These are phyloP conservation scores for Tilletia setariae DNA, from an alignment of 1,284 basidiomycete genomes.

Conservation along the genomic window DNA sequence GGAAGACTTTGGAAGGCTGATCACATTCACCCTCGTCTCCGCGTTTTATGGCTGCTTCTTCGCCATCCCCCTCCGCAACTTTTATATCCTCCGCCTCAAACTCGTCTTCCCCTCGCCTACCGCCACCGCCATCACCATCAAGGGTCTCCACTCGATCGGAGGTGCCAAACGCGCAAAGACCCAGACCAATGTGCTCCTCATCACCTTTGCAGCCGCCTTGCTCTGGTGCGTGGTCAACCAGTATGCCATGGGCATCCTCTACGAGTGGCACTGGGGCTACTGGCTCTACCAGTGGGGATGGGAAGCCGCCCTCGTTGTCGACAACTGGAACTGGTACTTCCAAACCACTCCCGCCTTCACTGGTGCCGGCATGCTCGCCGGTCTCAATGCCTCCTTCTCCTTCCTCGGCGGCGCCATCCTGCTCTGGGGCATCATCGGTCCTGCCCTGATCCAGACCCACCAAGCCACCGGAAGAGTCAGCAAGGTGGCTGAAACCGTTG, in stretches of 20 bases:
- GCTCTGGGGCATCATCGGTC: constrained; percentile 67
- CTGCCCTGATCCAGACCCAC: constrained; percentile 60
- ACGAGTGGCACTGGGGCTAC: constrained; percentile 65
- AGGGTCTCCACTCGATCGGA: constrained; percentile 61
- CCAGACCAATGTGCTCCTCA: constrained; percentile 62
- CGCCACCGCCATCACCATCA: constrained; percentile 68
- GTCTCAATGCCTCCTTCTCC: constrained; percentile 66
- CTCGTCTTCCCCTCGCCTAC: constrained; percentile 69
- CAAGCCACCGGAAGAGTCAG: constrained; percentile 29
- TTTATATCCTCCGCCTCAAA: constrained; percentile 67
- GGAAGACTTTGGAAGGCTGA: constrained; percentile 48
- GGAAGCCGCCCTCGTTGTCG: constrained; percentile 63
- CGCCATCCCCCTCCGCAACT: constrained; percentile 65
- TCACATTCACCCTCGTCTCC: constrained; percentile 63
- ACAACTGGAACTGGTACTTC: constrained; percentile 57
- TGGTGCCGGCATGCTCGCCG: constrained; percentile 67
- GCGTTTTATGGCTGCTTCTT: constrained; percentile 70
- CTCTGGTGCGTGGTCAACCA: constrained; percentile 63
- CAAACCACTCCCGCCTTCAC: constrained; percentile 67
- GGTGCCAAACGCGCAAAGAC: constrained; percentile 59
- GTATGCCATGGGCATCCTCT: constrained; percentile 63
- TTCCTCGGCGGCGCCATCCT: constrained; percentile 65
- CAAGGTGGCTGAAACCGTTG: background rate
- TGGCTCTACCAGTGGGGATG: constrained; percentile 65
- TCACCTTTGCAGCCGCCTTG: constrained; percentile 61